Conservation (phyloP, 306 rosid species). For the Quercus wislizeni region DNA sequence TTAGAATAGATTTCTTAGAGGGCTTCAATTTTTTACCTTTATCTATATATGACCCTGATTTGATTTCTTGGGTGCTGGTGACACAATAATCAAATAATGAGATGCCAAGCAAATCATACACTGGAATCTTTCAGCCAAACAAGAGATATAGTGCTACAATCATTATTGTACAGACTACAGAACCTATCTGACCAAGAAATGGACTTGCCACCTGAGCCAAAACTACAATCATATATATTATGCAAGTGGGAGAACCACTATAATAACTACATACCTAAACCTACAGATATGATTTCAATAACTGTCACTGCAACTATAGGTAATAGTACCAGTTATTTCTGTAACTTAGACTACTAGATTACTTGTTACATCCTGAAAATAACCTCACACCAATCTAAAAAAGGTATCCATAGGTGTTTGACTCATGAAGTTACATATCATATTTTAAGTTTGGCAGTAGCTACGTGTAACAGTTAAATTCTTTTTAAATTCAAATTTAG, state of each 20-base stretch:
- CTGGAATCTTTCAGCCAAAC: not conserved
- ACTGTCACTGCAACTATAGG: slow-evolving; percentile 16
- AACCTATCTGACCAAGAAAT: slow-evolving; percentile 27
- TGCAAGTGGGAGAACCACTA: not conserved
- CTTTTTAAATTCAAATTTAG: no score
- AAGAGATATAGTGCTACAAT: slow-evolving; percentile 4
- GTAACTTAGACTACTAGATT: slow-evolving; percentile 20
- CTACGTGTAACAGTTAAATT: no score
- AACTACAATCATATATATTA: slow-evolving; percentile 23
- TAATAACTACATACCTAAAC: no score
- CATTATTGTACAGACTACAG: slow-evolving; percentile 14
- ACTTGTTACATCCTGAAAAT: not conserved
- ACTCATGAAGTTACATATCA: not conserved
- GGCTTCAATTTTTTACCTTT: slow-evolving; percentile 4
- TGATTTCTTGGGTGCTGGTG: slow-evolving; percentile 30
- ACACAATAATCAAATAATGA: slow-evolving; percentile 7
- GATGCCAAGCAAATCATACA: slow-evolving; percentile 42
- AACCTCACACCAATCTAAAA: slow-evolving; percentile 21
- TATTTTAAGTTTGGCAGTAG: not conserved
- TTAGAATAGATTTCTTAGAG: slow-evolving; percentile 11
- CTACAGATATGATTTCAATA: not conserved
- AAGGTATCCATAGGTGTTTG: no score
- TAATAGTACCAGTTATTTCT: not conserved
- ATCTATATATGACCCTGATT: slow-evolving; percentile 26
- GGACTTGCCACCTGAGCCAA: slow-evolving; percentile 27